A percentile compares a stretch with the other conserved stretches of the same genome.
phyloP scores from a whole-genome alignment of 495 filamentous ascomycete genomes.

The Penicillium waksmanii region DNA sequence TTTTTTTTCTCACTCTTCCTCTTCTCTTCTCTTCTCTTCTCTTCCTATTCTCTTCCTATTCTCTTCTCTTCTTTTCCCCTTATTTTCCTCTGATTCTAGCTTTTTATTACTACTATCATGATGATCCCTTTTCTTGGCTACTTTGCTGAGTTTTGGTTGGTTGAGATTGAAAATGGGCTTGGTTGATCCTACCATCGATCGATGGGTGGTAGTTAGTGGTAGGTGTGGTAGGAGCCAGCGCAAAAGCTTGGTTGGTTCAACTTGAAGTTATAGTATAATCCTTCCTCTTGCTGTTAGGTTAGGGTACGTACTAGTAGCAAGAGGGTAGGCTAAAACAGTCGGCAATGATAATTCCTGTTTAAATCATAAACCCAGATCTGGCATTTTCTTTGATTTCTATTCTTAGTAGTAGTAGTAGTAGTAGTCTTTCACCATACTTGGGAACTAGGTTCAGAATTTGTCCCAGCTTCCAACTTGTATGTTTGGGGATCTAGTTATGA shows the following conservation, averaged over 20 bases:
- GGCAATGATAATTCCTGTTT: not conserved
- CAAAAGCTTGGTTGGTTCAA: too few species aligned
- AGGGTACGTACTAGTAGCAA: not conserved
- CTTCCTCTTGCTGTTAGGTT: not conserved
- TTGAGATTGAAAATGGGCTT: not conserved
- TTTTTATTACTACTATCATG: not conserved
- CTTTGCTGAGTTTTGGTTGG: not conserved
- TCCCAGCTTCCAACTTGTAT: too few species aligned
- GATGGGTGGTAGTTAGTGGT: too few species aligned
- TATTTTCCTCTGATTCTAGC: not conserved
- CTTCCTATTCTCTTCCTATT: not conserved
- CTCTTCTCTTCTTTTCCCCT: not conserved
- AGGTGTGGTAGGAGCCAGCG: too few species aligned
- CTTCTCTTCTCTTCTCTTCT: constrained; percentile 11
- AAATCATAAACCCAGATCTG: not conserved
- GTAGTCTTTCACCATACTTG: too few species aligned
- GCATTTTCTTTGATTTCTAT: not conserved
- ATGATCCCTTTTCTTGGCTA: not conserved
- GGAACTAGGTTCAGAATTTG: too few species aligned
- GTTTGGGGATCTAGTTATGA: too few species aligned
- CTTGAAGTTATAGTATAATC: not conserved
- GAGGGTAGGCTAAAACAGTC: not conserved
- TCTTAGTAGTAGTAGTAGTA: not conserved
- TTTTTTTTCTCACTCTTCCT: constrained; percentile 16
- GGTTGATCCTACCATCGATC: not conserved